Base-by-base conservation (phyloP, 768 basidiomycete genomes). In the Podaxis pistillaris region DNA sequence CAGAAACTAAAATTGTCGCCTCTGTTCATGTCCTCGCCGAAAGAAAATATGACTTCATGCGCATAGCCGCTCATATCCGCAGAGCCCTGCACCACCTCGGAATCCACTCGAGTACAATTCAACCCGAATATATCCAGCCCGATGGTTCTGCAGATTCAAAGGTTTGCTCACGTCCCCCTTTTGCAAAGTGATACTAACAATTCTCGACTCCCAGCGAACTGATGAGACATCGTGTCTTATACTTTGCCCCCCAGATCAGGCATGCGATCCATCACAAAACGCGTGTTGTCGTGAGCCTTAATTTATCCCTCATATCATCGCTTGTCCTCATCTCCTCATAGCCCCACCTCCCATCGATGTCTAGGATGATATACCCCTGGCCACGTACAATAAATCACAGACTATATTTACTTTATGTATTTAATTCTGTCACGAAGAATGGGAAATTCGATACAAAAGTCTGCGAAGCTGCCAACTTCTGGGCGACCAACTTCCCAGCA, bases 101-200 rank as follows among this genome's bases (percentile, higher is more conserved):
- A 28, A 94, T 99, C 62, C 97, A 98, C 76, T 93, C 91, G 4
- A 89, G 90, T 66, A 97, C 95, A 1, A 96, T 97, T 64, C 95
- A 97, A 69, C 95, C 95, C 5, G 95, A 97, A 70, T 93, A 93
- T 65, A 78, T 74, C 70, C 51, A 75, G 69, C 53, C 66, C 74
- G 49, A 68, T 75, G 56, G 47, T 8, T 78, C 81, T 9, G 83
- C 85, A 41, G 83, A 52, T 49, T 50, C 47, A 24, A 58, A 33
- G 33, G 56, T 63, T 13, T 38, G 55, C 17, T 28, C 26, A 24
- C 17, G 50, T 40, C 22, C 28, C 40, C 40, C 62, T 17, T 28
- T 22, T 19, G 12, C 47, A 26, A 36, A n/a, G 17, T 22, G 17
- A 7, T 19, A 54, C 56, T 50, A 56, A 65, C 46, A 19, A 22